phyloP scores from a whole-genome alignment of 2,329 filamentous ascomycete species.

The Sporothrix sp. region DNA sequence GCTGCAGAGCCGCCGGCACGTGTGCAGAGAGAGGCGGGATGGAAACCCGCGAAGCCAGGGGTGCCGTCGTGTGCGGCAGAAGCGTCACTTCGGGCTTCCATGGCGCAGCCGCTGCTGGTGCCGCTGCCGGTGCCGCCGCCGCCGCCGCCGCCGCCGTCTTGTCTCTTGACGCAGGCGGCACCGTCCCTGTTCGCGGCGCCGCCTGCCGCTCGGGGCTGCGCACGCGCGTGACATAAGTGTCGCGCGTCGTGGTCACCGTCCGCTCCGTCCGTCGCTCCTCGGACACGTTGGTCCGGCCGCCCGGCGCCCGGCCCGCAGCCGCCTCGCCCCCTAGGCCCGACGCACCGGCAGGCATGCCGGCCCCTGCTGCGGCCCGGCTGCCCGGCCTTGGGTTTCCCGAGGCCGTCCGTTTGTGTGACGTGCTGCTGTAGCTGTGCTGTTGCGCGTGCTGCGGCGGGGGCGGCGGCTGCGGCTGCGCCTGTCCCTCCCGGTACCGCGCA shows the following conservation, averaged over 20 bases:
- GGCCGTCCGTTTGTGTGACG: constrained; percentile 46
- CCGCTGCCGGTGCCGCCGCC: background rate
- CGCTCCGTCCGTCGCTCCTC: constrained; percentile 50
- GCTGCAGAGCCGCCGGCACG: constrained; percentile 60
- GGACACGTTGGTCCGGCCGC: constrained; percentile 17
- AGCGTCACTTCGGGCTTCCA: constrained; percentile 79
- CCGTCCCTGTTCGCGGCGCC: constrained; percentile 27
- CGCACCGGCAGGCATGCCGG: background rate
- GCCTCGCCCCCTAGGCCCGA: background rate
- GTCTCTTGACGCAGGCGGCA: constrained; percentile 21
- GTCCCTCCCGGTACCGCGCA: constrained; percentile 28
- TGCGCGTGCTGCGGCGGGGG: background rate
- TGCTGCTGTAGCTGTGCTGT: constrained; percentile 18
- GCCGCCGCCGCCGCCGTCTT: background rate
- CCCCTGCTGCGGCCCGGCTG: constrained; percentile 32
- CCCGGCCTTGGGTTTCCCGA: constrained; percentile 47
- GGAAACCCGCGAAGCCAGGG: constrained; percentile 53
- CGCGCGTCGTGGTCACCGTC: constrained; percentile 45
- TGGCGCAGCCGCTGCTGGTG: constrained; percentile 24
- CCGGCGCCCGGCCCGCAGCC: background rate
- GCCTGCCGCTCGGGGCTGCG: constrained; percentile 46
- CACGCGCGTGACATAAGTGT: constrained; percentile 49
- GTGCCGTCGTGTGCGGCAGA: constrained; percentile 55
- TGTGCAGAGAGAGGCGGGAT: constrained; percentile 61
- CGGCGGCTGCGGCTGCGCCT: constrained; percentile 24